Evolutionary conservation across 1,284 basidiomycete genomes (phyloP).

Genomic region (Inonotus obliquus): DNA sequence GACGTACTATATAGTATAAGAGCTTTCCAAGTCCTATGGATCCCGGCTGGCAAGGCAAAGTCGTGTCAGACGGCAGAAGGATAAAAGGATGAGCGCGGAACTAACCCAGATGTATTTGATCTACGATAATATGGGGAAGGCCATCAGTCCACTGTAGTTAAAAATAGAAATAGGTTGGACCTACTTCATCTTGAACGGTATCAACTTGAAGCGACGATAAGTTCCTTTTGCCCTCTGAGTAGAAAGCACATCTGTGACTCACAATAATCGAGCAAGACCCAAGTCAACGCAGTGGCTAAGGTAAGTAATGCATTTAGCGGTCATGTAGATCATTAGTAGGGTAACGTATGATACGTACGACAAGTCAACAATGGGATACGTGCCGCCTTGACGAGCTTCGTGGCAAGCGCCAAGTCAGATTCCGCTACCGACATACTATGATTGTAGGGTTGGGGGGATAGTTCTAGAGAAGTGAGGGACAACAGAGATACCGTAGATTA

Average conservation of each 20-base stretch:
- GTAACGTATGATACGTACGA: not conserved
- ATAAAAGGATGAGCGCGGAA: too few relatives aligned
- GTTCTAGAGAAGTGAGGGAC: not conserved
- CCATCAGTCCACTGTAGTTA: not conserved
- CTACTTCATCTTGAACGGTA: slow-evolving; percentile 1
- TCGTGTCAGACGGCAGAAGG: not conserved
- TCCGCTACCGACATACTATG: not conserved
- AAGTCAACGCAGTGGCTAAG: slow-evolving; percentile 4
- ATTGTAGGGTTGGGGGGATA: not conserved
- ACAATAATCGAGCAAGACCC: slow-evolving; percentile 10
- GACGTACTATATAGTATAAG: slow-evolving; percentile 36
- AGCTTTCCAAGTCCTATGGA: slow-evolving; percentile 29
- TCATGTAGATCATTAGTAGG: too few relatives aligned
- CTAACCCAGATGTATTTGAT: slow-evolving; percentile 10
- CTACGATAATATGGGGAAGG: not conserved
- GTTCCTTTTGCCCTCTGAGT: too few relatives aligned
- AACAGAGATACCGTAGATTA: not conserved
- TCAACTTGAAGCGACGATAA: not conserved
- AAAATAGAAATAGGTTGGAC: not conserved
- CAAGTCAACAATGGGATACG: slow-evolving; percentile 2
- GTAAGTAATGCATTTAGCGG: not conserved
- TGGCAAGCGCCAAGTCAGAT: not conserved
- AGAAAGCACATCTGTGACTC: not conserved
- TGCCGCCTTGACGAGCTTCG: slow-evolving; percentile 1
- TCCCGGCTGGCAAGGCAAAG: not conserved